Percentiles rank a stretch among this genome's conserved stretches.
phyloP scores from a whole-genome alignment of 75 land plant species.

The Picea glauca region DNA sequence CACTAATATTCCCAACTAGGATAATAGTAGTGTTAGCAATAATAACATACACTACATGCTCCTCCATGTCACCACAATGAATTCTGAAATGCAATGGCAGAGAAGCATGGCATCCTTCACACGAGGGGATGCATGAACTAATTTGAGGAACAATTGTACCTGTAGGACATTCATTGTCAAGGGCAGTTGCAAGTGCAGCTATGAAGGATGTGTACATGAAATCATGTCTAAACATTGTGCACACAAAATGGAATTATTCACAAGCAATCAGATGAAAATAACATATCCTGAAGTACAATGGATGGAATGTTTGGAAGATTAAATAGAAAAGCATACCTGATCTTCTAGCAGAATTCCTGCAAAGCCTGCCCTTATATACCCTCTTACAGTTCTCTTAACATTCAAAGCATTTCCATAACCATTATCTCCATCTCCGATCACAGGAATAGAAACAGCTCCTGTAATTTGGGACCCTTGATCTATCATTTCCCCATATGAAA shows the following conservation, averaged over 20 bases:
- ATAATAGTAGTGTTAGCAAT: too few relatives aligned
- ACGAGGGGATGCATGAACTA: too few relatives aligned
- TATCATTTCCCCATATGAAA: slow-evolving; percentile 95
- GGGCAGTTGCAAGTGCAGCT: neutral
- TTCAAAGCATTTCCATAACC: slow-evolving; percentile 97
- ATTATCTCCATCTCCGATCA: slow-evolving; percentile 97
- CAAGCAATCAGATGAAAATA: neutral
- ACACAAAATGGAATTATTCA: slow-evolving; percentile 9
- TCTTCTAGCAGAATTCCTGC: slow-evolving; percentile 98
- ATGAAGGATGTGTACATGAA: neutral
- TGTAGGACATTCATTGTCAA: neutral
- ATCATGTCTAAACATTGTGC: neutral
- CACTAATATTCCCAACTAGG: too few relatives aligned
- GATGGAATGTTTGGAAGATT: neutral
- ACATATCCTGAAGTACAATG: neutral
- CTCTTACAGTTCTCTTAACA: slow-evolving; percentile 96
- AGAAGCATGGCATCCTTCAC: too few relatives aligned
- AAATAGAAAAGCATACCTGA: slow-evolving; percentile 56
- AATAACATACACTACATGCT: too few relatives aligned
- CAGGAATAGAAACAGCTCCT: slow-evolving; percentile 91
- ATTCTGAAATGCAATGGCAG: too few relatives aligned
- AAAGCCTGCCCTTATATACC: slow-evolving; percentile 87
- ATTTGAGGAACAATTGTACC: too few relatives aligned
- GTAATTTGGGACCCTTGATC: slow-evolving; percentile 92
- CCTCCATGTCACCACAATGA: too few relatives aligned